Evolutionary conservation across 257 asterid species (phyloP).

Genomic region (Lycium barbarum): DNA sequence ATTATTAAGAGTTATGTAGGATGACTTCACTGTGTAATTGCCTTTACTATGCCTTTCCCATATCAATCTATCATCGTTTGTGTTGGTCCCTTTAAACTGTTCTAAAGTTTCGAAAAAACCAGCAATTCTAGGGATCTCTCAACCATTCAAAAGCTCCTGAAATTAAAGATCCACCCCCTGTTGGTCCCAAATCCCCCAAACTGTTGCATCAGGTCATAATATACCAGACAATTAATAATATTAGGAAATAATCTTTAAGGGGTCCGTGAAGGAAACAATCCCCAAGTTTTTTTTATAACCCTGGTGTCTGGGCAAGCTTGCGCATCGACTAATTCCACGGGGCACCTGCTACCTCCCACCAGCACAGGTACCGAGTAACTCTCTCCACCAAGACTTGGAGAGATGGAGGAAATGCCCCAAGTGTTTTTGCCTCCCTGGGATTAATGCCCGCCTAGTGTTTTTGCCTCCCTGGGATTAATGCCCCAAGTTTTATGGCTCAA

Average conservation of each 20-base stretch:
- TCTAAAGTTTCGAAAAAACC: background rate
- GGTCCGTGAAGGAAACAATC: background rate
- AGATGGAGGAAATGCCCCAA: background rate
- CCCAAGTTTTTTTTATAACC: background rate
- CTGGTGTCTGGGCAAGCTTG: background rate
- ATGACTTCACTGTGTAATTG: constrained; percentile 16
- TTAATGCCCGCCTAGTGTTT: background rate
- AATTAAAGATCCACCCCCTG: background rate
- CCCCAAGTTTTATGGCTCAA: constrained; percentile 19
- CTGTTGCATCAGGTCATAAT: background rate
- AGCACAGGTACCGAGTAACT: background rate
- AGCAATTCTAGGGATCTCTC: background rate
- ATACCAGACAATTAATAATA: background rate
- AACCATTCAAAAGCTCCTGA: constrained; percentile 23
- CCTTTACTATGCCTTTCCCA: background rate
- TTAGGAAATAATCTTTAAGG: constrained; percentile 12
- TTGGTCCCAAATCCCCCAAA: background rate
- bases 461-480: background rate
- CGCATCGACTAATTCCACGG: background rate
- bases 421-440: too few species aligned
- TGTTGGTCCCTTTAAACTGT: constrained; percentile 8
- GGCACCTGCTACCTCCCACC: background rate
- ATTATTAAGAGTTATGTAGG: background rate
- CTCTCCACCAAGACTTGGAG: background rate
- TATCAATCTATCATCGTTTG: constrained; percentile 16